phyloP scores from a whole-genome alignment of 2,329 filamentous ascomycete genomes.

The Phialemoniopsis sp. region DNA sequence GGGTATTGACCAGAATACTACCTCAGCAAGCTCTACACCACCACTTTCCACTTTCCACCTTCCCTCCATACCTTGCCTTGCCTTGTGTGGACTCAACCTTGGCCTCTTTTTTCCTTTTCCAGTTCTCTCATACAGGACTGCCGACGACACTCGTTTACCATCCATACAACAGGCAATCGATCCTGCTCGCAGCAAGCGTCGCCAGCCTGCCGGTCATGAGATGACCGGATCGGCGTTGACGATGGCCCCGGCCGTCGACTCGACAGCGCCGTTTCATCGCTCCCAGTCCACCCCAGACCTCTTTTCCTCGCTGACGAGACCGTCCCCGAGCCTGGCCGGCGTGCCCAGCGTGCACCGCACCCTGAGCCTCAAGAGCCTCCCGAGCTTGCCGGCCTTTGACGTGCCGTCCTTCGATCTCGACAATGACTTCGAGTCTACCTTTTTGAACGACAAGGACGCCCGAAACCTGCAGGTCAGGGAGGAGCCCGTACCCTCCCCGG shows the following conservation, averaged over 20 bases:
- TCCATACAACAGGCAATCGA: conserved; percentile 1
- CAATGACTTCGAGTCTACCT: conserved; percentile 41
- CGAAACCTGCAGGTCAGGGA: conserved; percentile 9
- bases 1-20: too few species aligned
- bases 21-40: too few species aligned
- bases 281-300: conserved; percentile 27
- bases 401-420: conserved; percentile 49
- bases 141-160: conserved; percentile 6
- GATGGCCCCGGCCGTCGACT: conserved; percentile 34
- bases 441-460: conserved; percentile 26
- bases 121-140: too few species aligned
- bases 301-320: conserved; percentile 15
- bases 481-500: conserved; percentile 4
- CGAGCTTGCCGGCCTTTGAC: conserved; percentile 39
- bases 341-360: conserved; percentile 10
- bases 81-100: too few species aligned
- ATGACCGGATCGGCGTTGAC: conserved; percentile 36
- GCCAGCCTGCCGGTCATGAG: conserved; percentile 25
- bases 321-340: conserved; percentile 2
- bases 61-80: too few species aligned
- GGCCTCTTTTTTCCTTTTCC: too few species aligned
- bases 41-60: too few species aligned
- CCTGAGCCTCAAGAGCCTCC: conserved; percentile 25
- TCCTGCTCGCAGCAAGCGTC: too few species aligned
- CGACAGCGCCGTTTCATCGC: conserved; percentile 25